Base-by-base conservation (phyloP, 1,284 basidiomycete species). In the Cutaneotrichosporon sp. region DNA sequence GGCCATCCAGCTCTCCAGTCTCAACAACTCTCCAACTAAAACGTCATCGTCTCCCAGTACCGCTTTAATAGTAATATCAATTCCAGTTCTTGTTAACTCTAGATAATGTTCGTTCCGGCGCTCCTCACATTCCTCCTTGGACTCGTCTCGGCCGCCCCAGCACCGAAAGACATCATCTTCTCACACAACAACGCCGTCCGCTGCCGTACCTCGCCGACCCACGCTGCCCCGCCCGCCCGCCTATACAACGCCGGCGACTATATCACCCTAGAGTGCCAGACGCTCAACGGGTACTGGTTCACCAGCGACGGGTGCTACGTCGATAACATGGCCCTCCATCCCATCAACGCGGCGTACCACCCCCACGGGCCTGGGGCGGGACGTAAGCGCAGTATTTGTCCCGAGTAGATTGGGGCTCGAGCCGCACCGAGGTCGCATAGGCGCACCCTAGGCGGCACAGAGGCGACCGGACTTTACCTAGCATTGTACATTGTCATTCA, bases 291-390 rank as follows among this genome's bases (percentile, higher is more conserved):
- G 16, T 38, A 18, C 9, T 56, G 53, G 53, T 10, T n/a, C 10
- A 56, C 53, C 21, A 11, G 34, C 18, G 53, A 56, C 34, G 36
- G 36, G 11, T 56, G 53, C 34, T 56, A 22, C 11, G 36, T 56
- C 34, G 21, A 56, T n/a, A 21, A 40, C 10, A 13, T 22, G 21
- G 36, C 32, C 0, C 31, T 56, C n/a, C 36, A 56, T n/a, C 53
- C 31, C 18, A 8, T 46, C 42, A 18, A 4, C 6, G 5, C 18
- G 16, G 42, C 18, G 18, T n/a, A 46, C 18, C 18, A 18, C 6
- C 42, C 42, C 18, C 42, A 46, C 42, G 42, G 42, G 18, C 42
- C 42, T 6, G 42, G 42, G 16, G 42, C 42, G 14, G 42, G 42
- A 18, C 18, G 42, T 7, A 46, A 46, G 42, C 42, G 42, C 42